Conservation (phyloP, 2,329 filamentous ascomycete genomes). For the Daldinia eschscholtzii region DNA sequence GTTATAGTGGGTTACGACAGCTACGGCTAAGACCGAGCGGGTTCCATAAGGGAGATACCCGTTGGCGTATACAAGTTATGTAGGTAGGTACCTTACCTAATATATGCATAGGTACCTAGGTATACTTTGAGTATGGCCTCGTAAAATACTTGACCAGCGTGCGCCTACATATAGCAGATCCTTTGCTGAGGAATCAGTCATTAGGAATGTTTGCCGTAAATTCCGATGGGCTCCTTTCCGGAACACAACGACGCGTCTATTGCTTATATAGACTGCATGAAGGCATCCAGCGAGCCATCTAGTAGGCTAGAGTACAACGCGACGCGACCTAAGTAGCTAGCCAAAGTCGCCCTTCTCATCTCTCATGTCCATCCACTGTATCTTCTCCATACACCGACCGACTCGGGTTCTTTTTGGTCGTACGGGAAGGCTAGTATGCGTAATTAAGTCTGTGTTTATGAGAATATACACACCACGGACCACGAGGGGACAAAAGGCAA, state of each 20-base stretch:
- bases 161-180: not conserved
- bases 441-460: not conserved
- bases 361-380: not conserved
- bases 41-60: not conserved
- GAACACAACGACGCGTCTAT: not conserved
- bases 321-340: slow-evolving; percentile 1
- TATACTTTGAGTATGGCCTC: not conserved
- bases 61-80: too few relatives aligned
- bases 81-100: not conserved
- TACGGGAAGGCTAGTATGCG: not conserved
- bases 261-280: slow-evolving; percentile 1
- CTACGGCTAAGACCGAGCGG: not conserved
- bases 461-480: not conserved
- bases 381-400: not conserved
- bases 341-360: not conserved
- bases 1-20: not conserved
- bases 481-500: not conserved
- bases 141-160: not conserved
- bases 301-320: not conserved
- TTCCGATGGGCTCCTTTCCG: not conserved
- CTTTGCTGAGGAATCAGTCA: not conserved
- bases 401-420: not conserved
- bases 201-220: not conserved
- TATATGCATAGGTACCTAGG: not conserved
- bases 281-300: not conserved